phyloP scores from a whole-genome alignment of 139 green algal species.

The Chlamydomonas sphaeroides region DNA sequence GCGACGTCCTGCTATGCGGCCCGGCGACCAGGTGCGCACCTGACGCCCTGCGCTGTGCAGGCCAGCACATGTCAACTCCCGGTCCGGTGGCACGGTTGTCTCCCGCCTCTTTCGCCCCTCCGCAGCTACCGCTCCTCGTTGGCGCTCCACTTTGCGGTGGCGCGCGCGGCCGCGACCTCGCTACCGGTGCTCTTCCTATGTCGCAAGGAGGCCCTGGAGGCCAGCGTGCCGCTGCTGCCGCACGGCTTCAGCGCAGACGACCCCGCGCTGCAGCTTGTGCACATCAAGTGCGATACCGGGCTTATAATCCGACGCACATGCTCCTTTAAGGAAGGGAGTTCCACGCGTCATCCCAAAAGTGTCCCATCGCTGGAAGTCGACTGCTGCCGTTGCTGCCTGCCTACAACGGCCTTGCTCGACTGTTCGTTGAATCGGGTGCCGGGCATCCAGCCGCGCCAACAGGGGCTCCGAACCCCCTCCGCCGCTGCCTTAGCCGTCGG shows the following conservation, averaged over 20 bases:
- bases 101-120: background rate
- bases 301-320: background rate
- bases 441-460: too few relatives aligned
- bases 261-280: constrained; percentile 2
- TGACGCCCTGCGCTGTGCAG: too few relatives aligned
- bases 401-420: too few relatives aligned
- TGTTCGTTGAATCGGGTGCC: too few relatives aligned
- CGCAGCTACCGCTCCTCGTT: constrained; percentile 13
- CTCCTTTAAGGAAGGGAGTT: background rate
- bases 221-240: constrained; percentile 10
- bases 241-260: background rate
- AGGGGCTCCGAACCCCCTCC: too few relatives aligned
- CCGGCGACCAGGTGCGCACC: background rate
- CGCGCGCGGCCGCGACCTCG: background rate
- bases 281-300: constrained; percentile 25
- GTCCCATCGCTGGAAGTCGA: too few relatives aligned
- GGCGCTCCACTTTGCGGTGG: constrained; percentile 31
- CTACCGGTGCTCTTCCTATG: constrained; percentile 23
- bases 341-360: background rate
- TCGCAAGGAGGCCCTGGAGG: constrained; percentile 15
- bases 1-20: constrained; percentile 9
- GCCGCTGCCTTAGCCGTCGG: too few relatives aligned
- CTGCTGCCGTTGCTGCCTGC: too few relatives aligned
- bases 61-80: background rate
- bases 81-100: background rate